These are phyloP conservation scores for Leccinum variicolor DNA, from an alignment of 768 basidiomycete genomes.

Conservation along the genomic window DNA sequence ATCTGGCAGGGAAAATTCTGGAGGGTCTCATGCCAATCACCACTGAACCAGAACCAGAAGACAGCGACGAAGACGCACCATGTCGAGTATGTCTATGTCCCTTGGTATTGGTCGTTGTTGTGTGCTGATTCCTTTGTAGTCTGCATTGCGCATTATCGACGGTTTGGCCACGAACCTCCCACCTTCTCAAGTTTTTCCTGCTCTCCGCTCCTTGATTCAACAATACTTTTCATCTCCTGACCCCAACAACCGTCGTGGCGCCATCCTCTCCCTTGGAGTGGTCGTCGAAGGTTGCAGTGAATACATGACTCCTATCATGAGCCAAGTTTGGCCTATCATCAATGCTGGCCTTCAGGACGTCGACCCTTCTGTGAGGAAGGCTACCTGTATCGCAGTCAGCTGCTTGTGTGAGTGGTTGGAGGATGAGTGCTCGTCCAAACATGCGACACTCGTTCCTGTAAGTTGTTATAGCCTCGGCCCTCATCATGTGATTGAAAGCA, in stretches of 20 bases:
- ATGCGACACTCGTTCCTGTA: slow-evolving; percentile 82
- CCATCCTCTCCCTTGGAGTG: slow-evolving; percentile 93
- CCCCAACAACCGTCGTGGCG: slow-evolving; percentile 79
- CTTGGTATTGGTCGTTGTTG: neutral
- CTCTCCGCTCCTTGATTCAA: slow-evolving; percentile 77
- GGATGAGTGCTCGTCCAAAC: slow-evolving; percentile 84
- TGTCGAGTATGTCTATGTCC: slow-evolving; percentile 72
- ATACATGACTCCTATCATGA: slow-evolving; percentile 92
- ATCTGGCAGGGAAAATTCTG: slow-evolving; percentile 81
- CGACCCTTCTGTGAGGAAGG: slow-evolving; percentile 87
- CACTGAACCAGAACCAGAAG: slow-evolving; percentile 90
- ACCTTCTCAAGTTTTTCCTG: slow-evolving; percentile 93
- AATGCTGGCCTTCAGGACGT: slow-evolving; percentile 82
- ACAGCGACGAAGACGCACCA: slow-evolving; percentile 90
- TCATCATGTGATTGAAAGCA: neutral
- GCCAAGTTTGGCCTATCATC: slow-evolving; percentile 90
- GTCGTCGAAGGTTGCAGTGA: slow-evolving; percentile 97
- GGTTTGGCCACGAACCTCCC: slow-evolving; percentile 89
- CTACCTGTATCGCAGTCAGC: slow-evolving; percentile 92
- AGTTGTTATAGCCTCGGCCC: slow-evolving; percentile 21
- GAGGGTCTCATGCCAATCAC: slow-evolving; percentile 92
- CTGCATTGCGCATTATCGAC: slow-evolving; percentile 93
- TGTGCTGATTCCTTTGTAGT: slow-evolving; percentile 41
- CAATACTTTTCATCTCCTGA: slow-evolving; percentile 83
- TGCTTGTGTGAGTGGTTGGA: slow-evolving; percentile 98